Base-by-base conservation (phyloP, 768 basidiomycete genomes). In the Russula ochroleuca region DNA sequence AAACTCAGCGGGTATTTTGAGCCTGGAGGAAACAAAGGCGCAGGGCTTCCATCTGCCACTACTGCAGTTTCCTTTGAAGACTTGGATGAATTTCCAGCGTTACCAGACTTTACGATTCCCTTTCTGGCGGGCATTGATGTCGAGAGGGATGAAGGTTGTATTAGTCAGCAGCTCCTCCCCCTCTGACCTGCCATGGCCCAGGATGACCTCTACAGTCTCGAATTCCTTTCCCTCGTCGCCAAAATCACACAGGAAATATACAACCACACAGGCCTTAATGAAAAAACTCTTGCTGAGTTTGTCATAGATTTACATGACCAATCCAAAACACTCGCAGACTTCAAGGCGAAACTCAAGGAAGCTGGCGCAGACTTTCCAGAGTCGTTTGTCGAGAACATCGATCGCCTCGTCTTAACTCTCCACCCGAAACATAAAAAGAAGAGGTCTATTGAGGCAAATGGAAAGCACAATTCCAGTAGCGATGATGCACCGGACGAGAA, bases 391-490 rank as follows among this genome's bases (percentile, higher is more conserved):
- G 90, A 94, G 74, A 95, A 88, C 71, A 84, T 98, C 38, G 96
- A 99, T 77, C 90, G 97, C 21, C 84, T 98, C 57, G 92, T 99
- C 69, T 83, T 97, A 59, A 91, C 83, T 62, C 85, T 98, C 81
- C 96, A 99, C 70, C 97, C 96, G 1, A 97, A 94, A 71, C 89
- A 98, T 79, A 97, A 92, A 80, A 91, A 91, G 74, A 83, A 83
- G 73, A 79, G 76, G 48, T 77, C 79, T 40, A 69, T 74, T 25
- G 78, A 79, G 59, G 78, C 76, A 41, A 77, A 78, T 52, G 61
- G 68, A 10, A 73, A 70, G 17, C 72, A 70, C 38, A 73, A 76
- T 51, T 66, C 61, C 50, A 75, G 72, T 57, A 74, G 73, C 38
- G 75, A 72, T 10, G 75, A 68, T n/a, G 69, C 59, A 3, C 43